Base-by-base conservation (phyloP, 1,139 yeast species). In the Yamadazyma atmosphaerica region DNA sequence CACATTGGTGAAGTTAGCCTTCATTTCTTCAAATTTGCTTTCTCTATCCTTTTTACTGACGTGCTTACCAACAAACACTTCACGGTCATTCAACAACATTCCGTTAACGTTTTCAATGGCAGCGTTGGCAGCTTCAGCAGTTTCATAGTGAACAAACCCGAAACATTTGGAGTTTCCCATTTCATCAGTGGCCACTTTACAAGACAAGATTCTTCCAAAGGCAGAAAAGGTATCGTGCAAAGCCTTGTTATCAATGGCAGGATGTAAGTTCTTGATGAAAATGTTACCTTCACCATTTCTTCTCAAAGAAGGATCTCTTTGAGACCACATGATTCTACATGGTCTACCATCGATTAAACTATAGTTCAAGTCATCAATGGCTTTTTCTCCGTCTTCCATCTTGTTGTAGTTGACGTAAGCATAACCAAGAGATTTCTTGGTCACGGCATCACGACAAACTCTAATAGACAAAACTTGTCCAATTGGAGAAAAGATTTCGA, bases 281-380 rank as follows among this genome's bases (percentile, higher is more conserved):
- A 94, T 85, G 80, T 92, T 92, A 61, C 97, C 97, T 52, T 88
- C 86, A 66, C 98, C 98, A 62, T 86, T 85, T 79, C 87, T 88
- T 79, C 98, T 87, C 58, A 84, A 70, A 50, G 96, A 81, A 50
- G 98, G 98, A 68, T 92, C 98, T 74, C 98, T 88, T 78, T 94
- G 98, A 53, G 98, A 89, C 97, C 98, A 90, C 98, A 94, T 94
- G 75, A 92, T 92, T 73, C 99, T 90, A 74, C 98, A 89, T 58
- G 97, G 92, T 63, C 86, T 89, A 61, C 97, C 98, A 72, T 90
- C 92, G 72, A 92, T 83, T 60, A 82, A 83, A 47, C 89, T 72
- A 76, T 92, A 92, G 86, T 92, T 94, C 72, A 94, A 81, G 70
- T 89, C 95, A 63, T 89, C 96, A 65, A 92, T 77, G 51, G 99